Conservation (phyloP, 148 eudicot species). For the Hydrangea macrophylla region DNA sequence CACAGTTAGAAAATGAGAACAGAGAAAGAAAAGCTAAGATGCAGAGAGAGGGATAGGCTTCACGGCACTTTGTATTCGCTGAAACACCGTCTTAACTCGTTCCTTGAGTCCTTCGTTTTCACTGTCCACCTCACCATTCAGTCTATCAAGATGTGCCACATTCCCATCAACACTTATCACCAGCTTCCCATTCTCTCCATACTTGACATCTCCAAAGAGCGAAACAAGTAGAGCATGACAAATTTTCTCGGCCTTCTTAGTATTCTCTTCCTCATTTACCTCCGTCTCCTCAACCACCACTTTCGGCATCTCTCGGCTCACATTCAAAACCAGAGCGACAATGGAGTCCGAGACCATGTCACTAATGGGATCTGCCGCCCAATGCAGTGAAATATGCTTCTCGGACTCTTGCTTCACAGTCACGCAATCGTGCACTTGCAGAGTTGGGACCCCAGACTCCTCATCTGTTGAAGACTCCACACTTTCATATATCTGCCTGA, state of each 20-base stretch:
- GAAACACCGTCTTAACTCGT: conserved; percentile 62
- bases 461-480: conserved; percentile 64
- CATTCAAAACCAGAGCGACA: conserved; percentile 78
- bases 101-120: conserved; percentile 80
- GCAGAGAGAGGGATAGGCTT: conserved; percentile 72
- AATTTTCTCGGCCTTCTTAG: conserved; percentile 69
- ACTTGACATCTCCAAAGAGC: conserved; percentile 79
- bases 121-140: conserved; percentile 77
- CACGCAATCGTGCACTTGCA: conserved; percentile 67
- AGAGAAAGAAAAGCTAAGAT: conserved; percentile 14
- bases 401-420: conserved; percentile 78
- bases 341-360: conserved; percentile 95
- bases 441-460: conserved; percentile 52
- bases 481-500: conserved; percentile 82
- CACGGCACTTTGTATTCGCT: conserved; percentile 58
- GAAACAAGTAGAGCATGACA: conserved; percentile 68
- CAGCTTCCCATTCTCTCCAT: conserved; percentile 64
- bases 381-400: conserved; percentile 75
- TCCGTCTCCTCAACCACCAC: conserved; percentile 63
- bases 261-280: conserved; percentile 52
- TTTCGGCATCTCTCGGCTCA: conserved; percentile 82
- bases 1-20: background rate
- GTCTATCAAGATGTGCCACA: conserved; percentile 65
- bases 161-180: conserved; percentile 73
- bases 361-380: conserved; percentile 83